A percentile compares a stretch with the other conserved stretches of the same genome.
Evolutionary conservation across 495 filamentous ascomycete species (phyloP).

Genomic region (Aeminium ludgeri): DNA sequence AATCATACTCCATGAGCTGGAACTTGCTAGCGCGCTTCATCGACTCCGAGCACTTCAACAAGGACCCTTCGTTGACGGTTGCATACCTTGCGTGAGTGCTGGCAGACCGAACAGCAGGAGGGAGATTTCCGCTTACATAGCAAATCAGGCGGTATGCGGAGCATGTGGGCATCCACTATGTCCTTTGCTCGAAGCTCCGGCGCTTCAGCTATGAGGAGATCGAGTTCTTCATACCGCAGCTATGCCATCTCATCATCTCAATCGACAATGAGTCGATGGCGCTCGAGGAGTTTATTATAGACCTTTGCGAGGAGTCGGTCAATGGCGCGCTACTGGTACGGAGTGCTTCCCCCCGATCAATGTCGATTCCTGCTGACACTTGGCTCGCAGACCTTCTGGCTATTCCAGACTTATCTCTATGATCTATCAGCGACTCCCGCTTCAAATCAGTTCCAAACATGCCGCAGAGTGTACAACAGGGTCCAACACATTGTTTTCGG

Average conservation of each 20-base stretch:
- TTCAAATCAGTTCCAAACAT: constrained; percentile 52
- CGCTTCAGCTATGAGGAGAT: constrained; percentile 69
- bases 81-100: constrained; percentile 56
- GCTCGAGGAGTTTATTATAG: constrained; percentile 62
- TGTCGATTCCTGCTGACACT: constrained; percentile 2
- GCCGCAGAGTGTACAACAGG: constrained; percentile 59
- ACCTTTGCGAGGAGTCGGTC: constrained; percentile 63
- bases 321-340: constrained; percentile 57
- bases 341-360: constrained; percentile 11
- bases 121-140: background rate
- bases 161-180: constrained; percentile 66
- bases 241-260: constrained; percentile 64
- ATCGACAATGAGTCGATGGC: constrained; percentile 74
- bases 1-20: constrained; percentile 26
- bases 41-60: constrained; percentile 69
- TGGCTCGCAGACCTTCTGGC: constrained; percentile 53
- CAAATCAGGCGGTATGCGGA: constrained; percentile 53
- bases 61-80: constrained; percentile 61
- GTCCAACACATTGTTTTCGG: constrained; percentile 67
- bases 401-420: constrained; percentile 66
- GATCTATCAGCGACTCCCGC: constrained; percentile 53
- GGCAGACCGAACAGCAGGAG: background rate
- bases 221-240: constrained; percentile 63
- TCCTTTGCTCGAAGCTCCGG: constrained; percentile 61
- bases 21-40: constrained; percentile 60